These are phyloP conservation scores for Cylindrodendrum hubeiense DNA, from an alignment of 2,329 filamentous ascomycete species.

Conservation along the genomic window DNA sequence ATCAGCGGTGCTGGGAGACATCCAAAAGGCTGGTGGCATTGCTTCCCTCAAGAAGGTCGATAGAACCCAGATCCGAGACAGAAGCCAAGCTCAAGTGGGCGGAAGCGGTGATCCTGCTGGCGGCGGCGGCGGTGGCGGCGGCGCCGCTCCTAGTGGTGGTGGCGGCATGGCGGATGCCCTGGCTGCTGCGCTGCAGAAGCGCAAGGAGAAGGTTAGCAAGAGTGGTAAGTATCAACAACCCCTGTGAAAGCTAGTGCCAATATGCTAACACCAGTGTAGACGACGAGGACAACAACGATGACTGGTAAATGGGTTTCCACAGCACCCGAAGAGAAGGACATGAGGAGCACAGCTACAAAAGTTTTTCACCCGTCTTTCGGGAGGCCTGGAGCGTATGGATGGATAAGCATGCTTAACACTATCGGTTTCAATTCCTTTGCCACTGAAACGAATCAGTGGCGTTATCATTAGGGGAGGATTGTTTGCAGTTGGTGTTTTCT, in stretches of 20 bases:
- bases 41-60: constrained; percentile 82
- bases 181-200: constrained; percentile 80
- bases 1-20: constrained; percentile 76
- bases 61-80: constrained; percentile 76
- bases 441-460: constrained; percentile 11
- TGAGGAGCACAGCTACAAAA: constrained; percentile 25
- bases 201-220: constrained; percentile 94
- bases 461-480: constrained; percentile 16
- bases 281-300: constrained; percentile 82
- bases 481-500: constrained; percentile 21
- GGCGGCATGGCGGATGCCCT: constrained; percentile 84
- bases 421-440: constrained; percentile 25
- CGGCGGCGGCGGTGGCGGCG: constrained; percentile 64
- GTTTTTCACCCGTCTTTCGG: constrained; percentile 18
- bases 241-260: background rate
- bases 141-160: constrained; percentile 62
- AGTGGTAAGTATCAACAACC: constrained; percentile 79
- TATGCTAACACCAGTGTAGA: constrained; percentile 60
- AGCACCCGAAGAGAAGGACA: constrained; percentile 29
- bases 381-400: constrained; percentile 18
- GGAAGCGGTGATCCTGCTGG: constrained; percentile 60
- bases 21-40: constrained; percentile 77
- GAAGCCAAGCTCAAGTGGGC: constrained; percentile 74
- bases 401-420: constrained; percentile 6
- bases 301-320: constrained; percentile 64